Evolutionary conservation across 148 eudicot genomes (phyloP).

Genomic region (Persicaria tinctoria): DNA sequence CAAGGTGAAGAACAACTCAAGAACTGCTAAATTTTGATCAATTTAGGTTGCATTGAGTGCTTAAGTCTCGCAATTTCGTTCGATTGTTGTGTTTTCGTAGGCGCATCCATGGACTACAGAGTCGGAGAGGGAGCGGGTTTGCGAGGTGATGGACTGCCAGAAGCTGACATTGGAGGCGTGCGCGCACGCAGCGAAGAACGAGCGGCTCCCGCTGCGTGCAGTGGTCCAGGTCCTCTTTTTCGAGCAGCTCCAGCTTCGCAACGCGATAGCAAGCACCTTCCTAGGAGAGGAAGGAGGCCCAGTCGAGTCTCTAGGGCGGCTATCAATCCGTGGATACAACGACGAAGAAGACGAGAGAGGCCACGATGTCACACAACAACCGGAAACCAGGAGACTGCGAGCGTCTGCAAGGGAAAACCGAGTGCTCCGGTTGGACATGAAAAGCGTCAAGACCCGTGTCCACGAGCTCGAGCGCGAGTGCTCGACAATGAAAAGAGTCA

Average conservation of each 20-base stretch:
- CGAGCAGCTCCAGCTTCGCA: conserved; percentile 97
- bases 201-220: conserved; percentile 80
- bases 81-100: conserved; percentile 19
- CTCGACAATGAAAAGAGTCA: conserved; percentile 66
- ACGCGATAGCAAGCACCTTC: conserved; percentile 76
- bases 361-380: background rate
- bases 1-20: conserved; percentile 36
- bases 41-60: background rate
- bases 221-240: conserved; percentile 89
- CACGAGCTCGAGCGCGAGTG: conserved; percentile 89
- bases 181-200: conserved; percentile 97
- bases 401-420: conserved; percentile 62
- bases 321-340: conserved; percentile 5
- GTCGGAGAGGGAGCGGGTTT: conserved; percentile 60
- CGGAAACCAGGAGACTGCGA: conserved; percentile 35
- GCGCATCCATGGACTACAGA: conserved; percentile 88
- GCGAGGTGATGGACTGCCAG: conserved; percentile 76
- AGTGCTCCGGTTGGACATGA: conserved; percentile 76
- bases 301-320: conserved; percentile 11
- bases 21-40: no score
- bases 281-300: conserved; percentile 22
- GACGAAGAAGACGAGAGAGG: background rate
- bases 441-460: conserved; percentile 76
- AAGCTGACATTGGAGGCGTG: conserved; percentile 95
- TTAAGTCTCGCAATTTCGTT: no score